Evolutionary conservation across 116 monocot species (phyloP), one percentile per base, ranked within the genome.

Genomic region (Trichopus zeylanicus): DNA sequence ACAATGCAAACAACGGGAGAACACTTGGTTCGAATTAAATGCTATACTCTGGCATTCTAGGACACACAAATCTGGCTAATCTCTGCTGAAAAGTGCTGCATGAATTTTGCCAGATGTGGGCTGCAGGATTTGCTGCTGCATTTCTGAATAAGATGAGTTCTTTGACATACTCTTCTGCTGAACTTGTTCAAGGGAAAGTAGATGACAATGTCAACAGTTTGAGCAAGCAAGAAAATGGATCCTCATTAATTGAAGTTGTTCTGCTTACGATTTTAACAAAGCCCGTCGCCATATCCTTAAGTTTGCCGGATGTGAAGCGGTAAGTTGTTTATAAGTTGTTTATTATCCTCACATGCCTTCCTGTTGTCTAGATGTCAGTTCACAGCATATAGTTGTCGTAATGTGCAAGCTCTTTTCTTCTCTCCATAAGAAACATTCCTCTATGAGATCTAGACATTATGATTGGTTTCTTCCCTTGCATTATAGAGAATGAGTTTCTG

Each of bases 121-220:
- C 95, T 31, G 95, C 81, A n/a, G 95, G 95, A 51, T 97, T 87
- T 77, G 78, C 79, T 65, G 81, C 84, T 24, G 87, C 95, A 5
- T 57, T 97, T 26, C 46, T 97, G 26, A 90, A 79, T 72, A 84
- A 73, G 74, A 66, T 74, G 23, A 73, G 57, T 29, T 63, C 68
- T 34, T 46, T 61, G 34, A 60, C 58, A 52, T 13, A 30, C 3
- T 49, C 80, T 51, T 63, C 75, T 35, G 65, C 30, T 62, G 74
- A 76, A 65, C 15, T 48, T 52, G 27, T 29, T 27, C 64, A 56
- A 42, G 59, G 53, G 29, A 71, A 49, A 57, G 15, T 59, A 23
- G 56, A 64, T 47, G 60, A 39, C 28, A 65, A 30, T 49, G 31
- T 19, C 8, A 61, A 49, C 7, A 67, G 42, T 66, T 25, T 55